These are phyloP conservation scores for Sextonia rubra DNA, from an alignment of 164 flowering plant species.

Conservation along the genomic window DNA sequence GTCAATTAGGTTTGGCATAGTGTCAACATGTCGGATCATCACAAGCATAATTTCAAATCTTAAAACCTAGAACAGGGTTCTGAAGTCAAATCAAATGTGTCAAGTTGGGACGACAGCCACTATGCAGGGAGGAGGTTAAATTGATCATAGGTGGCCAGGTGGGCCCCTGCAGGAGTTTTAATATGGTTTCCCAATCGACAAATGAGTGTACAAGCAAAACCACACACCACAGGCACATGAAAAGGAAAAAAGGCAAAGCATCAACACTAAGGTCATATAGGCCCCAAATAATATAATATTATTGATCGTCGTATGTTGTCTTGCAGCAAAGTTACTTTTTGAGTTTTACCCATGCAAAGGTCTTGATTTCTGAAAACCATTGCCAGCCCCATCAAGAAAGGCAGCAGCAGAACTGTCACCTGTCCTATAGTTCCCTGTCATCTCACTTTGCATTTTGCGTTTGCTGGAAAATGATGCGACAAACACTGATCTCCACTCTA, in stretches of 20 bases:
- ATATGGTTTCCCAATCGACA: not conserved
- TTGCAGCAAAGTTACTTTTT: not conserved
- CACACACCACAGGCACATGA: not conserved
- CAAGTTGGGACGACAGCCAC: too few species aligned
- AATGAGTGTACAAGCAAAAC: not conserved
- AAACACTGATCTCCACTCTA: conserved; percentile 43
- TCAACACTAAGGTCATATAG: not conserved
- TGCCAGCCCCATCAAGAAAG: conserved; percentile 28
- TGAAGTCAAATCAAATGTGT: too few species aligned
- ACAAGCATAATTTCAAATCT: too few species aligned
- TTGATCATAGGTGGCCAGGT: too few species aligned
- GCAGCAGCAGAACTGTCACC: conserved; percentile 17
- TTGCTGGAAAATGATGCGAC: conserved; percentile 27
- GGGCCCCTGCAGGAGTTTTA: too few species aligned
- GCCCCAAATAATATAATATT: not conserved
- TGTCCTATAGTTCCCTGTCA: conserved; percentile 16
- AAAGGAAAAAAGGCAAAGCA: not conserved
- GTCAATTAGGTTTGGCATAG: too few species aligned
- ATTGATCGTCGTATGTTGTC: not conserved
- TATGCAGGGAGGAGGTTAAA: too few species aligned
- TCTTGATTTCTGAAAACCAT: conserved; percentile 38
- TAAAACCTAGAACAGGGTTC: too few species aligned
- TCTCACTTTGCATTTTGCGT: conserved; percentile 55
- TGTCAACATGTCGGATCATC: too few species aligned
- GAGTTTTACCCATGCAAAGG: conserved; percentile 56